Base-by-base conservation (phyloP, 257 asterid species). In the Cinchona pubescens region DNA sequence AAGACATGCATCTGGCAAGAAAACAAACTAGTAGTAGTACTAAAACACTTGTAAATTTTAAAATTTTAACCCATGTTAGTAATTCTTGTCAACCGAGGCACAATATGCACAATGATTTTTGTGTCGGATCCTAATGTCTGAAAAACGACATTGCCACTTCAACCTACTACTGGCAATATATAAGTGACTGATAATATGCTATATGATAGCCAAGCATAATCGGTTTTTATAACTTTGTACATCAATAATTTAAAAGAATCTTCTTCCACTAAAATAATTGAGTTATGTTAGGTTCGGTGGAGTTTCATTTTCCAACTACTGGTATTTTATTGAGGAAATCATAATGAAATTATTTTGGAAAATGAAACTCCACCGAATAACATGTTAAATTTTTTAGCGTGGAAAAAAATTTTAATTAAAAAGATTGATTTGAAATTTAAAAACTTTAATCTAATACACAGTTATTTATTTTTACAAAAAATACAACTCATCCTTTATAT, bases 51-150 rank as follows among this genome's bases (percentile, higher is more conserved):
- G 27, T 25, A 19, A 37, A 2, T 29, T 27, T 12, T 29, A 29
- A 59, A 25, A 2, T 29, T 8, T 13, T 46, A 7, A 46, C 12
- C 51, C 9, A n/a, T n/a, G n/a, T n/a, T n/a, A 56, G 32, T n/a
- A 46, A 29, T 69, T 13, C 18, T 34, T 29, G 61, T 29, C 74
- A 69, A 46, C 48, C 74, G 48, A 14, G n/a, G 14, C 7, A 25
- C 7, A 67, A 25, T n/a, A 43, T 67, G 58, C 38, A 67, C 58
- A 5, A 67, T 67, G 56, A 43, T 43, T 67, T 67, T 67, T n/a
- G 61, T 46, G 61, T 69, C 61, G 61, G 61, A 69, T 30, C 29
- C 64, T 70, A 58, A 19, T 49, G 12, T 34, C 32, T 32, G 21
- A 23, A 18, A 48, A 71, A 9, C n/a, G 49, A 70, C 48, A 21